Conservation (phyloP, 2,329 filamentous ascomycete genomes). For the Scleromitrula shiraiana region DNA sequence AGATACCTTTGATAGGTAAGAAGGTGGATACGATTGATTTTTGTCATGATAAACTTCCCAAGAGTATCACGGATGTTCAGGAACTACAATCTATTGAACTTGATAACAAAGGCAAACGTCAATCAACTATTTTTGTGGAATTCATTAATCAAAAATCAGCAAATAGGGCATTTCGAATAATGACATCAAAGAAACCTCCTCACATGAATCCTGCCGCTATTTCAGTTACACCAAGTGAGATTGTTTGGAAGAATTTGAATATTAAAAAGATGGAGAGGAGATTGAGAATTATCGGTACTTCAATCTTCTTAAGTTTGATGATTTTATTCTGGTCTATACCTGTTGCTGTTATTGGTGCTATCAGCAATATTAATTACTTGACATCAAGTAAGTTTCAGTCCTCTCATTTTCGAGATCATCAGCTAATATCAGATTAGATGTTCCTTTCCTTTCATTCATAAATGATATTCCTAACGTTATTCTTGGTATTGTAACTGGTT, state of each 20-base stretch:
- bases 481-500: constrained; percentile 73
- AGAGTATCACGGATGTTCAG: too few species aligned
- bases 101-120: constrained; percentile 41
- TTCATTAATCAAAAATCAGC: constrained; percentile 76
- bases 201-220: constrained; percentile 77
- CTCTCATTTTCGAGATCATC: background rate
- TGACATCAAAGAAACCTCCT: constrained; percentile 74
- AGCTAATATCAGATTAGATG: constrained; percentile 19
- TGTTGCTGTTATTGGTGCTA: constrained; percentile 70
- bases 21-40: constrained; percentile 94
- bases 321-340: constrained; percentile 80
- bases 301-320: constrained; percentile 62
- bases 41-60: too few species aligned
- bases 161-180: constrained; percentile 74
- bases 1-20: constrained; percentile 65
- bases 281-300: constrained; percentile 57
- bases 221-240: constrained; percentile 68
- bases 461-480: constrained; percentile 58
- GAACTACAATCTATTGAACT: constrained; percentile 54
- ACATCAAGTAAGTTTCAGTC: constrained; percentile 33
- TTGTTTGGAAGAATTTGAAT: constrained; percentile 79
- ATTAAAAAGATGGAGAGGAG: constrained; percentile 80
- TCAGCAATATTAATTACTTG: constrained; percentile 76
- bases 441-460: constrained; percentile 69
- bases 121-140: constrained; percentile 77